These are phyloP conservation scores for Vitis hybrid DNA, from an alignment of 177 flowering plant species.

Conservation along the genomic window DNA sequence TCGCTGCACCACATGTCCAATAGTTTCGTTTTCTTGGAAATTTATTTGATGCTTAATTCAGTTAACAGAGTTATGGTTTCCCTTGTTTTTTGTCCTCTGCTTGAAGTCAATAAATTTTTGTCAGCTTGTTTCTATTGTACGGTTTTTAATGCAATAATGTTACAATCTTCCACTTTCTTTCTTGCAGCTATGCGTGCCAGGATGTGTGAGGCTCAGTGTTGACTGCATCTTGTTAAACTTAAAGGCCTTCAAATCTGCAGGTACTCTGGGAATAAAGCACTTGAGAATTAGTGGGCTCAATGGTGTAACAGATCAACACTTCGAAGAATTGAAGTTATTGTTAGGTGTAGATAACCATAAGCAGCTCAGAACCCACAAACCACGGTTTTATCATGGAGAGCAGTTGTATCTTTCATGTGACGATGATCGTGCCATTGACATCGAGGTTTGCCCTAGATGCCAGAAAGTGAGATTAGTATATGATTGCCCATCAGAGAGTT, in stretches of 20 bases:
- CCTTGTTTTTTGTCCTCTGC: constrained; percentile 1
- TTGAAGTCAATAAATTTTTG: not conserved
- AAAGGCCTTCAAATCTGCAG: constrained; percentile 39
- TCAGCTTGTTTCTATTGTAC: not conserved
- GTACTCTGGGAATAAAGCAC: constrained; percentile 42
- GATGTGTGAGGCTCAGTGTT: constrained; percentile 53
- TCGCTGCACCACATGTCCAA: not conserved
- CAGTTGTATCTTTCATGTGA: constrained; percentile 28
- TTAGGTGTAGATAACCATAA: constrained; percentile 30
- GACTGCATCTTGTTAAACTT: constrained; percentile 54
- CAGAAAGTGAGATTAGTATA: constrained; percentile 56
- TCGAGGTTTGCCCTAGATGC: constrained; percentile 73
- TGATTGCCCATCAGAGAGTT: constrained; percentile 71
- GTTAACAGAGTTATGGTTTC: not conserved
- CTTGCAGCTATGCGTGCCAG: constrained; percentile 70
- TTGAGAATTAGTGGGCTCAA: constrained; percentile 55
- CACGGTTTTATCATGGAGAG: constrained; percentile 36
- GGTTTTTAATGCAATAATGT: not conserved
- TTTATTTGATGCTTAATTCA: not conserved
- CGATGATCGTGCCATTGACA: constrained; percentile 67
- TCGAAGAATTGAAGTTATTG: constrained; percentile 55
- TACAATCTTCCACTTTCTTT: constrained; percentile 5
- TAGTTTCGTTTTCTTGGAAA: not conserved
- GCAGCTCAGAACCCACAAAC: constrained; percentile 31
- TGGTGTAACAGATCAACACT: constrained; percentile 51